Conservation (phyloP, 768 basidiomycete genomes). For the Tephrocybe rancida region DNA sequence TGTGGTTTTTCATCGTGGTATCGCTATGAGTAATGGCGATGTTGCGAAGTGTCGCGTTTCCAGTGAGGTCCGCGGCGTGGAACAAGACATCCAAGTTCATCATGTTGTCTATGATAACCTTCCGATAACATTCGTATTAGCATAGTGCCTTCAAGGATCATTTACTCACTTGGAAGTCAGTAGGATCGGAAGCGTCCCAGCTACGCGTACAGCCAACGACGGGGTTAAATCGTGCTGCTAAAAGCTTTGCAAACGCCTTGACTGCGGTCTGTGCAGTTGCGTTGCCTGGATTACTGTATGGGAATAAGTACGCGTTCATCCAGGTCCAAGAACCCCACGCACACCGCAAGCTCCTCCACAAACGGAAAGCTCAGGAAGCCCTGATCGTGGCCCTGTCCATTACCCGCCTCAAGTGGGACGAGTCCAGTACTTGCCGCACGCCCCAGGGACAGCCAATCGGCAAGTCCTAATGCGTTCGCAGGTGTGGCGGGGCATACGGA, state of each 20-base stretch:
- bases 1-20: constrained; percentile 69
- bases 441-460: constrained; percentile 59
- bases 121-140: not conserved
- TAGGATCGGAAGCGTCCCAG: constrained; percentile 62
- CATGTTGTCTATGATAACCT: constrained; percentile 84
- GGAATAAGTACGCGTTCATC: not conserved
- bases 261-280: constrained; percentile 58
- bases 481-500: constrained; percentile 44
- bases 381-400: constrained; percentile 65
- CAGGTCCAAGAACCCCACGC: constrained; percentile 36
- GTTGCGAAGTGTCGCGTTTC: constrained; percentile 58
- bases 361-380: constrained; percentile 71
- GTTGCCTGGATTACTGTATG: constrained; percentile 55
- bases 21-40: constrained; percentile 70
- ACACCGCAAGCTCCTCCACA: constrained; percentile 50
- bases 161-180: constrained; percentile 35
- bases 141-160: not conserved
- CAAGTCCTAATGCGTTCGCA: constrained; percentile 36
- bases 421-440: constrained; percentile 55
- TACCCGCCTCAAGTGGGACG: constrained; percentile 49
- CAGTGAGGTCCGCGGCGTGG: constrained; percentile 55
- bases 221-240: constrained; percentile 63
- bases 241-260: constrained; percentile 56
- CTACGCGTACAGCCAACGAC: constrained; percentile 70
- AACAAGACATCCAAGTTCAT: constrained; percentile 79